These are phyloP conservation scores for Botrytis medusae DNA, from an alignment of 2,329 filamentous ascomycete species.

Conservation along the genomic window DNA sequence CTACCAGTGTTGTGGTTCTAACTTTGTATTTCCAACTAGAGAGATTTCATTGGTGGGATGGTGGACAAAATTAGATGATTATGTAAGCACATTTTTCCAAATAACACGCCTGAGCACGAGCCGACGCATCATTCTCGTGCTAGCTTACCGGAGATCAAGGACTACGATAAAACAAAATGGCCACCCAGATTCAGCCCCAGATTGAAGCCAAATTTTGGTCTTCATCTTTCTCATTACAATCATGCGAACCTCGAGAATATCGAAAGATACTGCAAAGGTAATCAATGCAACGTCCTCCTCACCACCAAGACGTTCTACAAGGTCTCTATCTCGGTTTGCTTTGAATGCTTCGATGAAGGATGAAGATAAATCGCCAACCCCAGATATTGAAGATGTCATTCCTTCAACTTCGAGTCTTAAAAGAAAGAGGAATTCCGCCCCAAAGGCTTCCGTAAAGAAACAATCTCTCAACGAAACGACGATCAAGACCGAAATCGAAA, in stretches of 20 bases:
- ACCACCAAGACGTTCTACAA: constrained; percentile 46
- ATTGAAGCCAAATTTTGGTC: background rate
- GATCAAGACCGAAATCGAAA: constrained; percentile 46
- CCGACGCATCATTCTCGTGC: constrained; percentile 13
- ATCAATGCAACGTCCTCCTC: constrained; percentile 48
- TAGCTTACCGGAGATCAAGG: background rate
- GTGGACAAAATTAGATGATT: background rate
- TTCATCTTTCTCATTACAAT: constrained; percentile 9
- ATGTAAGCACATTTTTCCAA: background rate
- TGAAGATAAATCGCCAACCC: constrained; percentile 25
- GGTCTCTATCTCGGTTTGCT: constrained; percentile 51
- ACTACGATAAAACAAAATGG: constrained; percentile 15
- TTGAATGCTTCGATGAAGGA: constrained; percentile 38
- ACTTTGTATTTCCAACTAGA: background rate
- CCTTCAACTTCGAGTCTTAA: constrained; percentile 41
- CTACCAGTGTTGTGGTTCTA: background rate
- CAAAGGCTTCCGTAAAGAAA: constrained; percentile 43
- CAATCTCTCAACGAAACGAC: constrained; percentile 44
- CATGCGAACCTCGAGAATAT: constrained; percentile 53
- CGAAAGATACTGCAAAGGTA: constrained; percentile 58
- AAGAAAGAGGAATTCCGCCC: constrained; percentile 45
- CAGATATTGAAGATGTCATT: constrained; percentile 60
- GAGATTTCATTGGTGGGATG: constrained; percentile 15
- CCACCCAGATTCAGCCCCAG: constrained; percentile 7
- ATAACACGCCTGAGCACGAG: background rate